Evolutionary conservation across 805 yeast genomes (phyloP).

Genomic region (Vanderwaltozyma polyspora): DNA sequence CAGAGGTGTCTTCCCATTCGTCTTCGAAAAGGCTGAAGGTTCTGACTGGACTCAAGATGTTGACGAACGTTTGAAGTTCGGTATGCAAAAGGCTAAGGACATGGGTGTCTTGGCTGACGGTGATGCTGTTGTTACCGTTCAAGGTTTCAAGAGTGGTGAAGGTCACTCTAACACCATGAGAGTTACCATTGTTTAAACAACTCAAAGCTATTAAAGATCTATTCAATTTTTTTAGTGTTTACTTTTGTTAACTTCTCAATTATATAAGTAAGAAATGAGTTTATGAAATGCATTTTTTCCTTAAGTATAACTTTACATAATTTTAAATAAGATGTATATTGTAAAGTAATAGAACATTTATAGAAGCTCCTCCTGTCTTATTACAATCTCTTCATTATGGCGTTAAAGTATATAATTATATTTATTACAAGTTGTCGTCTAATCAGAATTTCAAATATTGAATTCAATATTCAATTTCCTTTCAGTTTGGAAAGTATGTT

Average conservation of each 20-base stretch:
- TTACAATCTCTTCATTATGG: not conserved
- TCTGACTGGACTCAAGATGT: slow-evolving; percentile 95
- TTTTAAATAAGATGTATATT: not conserved
- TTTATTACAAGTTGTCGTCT: not conserved
- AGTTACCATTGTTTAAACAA: slow-evolving; percentile 58
- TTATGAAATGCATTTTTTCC: slow-evolving; percentile 3
- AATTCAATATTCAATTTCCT: slow-evolving; percentile 17
- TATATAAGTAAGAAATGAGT: slow-evolving; percentile 4
- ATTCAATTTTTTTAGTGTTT: slow-evolving; percentile 1
- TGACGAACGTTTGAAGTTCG: slow-evolving; percentile 87
- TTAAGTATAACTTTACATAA: not conserved
- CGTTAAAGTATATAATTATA: not conserved
- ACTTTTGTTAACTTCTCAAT: slow-evolving; percentile 1
- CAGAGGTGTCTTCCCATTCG: slow-evolving; percentile 98
- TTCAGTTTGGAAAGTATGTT: slow-evolving; percentile 14
- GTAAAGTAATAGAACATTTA: not conserved
- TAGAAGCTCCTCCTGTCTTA: not conserved
- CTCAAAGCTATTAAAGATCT: not conserved
- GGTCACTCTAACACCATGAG: slow-evolving; percentile 99
- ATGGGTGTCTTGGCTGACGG: slow-evolving; percentile 80
- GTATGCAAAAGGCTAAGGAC: slow-evolving; percentile 77
- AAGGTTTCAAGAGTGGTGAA: slow-evolving; percentile 97
- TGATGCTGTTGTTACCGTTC: slow-evolving; percentile 86
- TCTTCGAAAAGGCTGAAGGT: slow-evolving; percentile 47
- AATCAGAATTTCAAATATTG: slow-evolving; percentile 7